phyloP scores from a whole-genome alignment of 305 asterid genomes.

The Andrographis paniculata region DNA sequence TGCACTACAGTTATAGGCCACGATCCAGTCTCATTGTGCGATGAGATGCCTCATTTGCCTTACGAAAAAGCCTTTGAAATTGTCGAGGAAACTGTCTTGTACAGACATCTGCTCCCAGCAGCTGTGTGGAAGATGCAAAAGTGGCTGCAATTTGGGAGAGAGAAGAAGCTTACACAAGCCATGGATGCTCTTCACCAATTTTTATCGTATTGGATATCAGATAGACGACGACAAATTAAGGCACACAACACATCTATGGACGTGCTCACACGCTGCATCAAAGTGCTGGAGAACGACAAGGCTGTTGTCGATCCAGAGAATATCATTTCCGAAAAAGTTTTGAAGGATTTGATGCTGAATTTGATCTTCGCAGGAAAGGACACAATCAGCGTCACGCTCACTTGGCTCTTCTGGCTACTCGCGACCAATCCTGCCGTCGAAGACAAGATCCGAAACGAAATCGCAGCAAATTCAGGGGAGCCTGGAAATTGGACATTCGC shows the following conservation, averaged over 20 bases:
- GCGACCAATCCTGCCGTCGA: constrained; percentile 18
- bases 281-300: not conserved
- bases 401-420: constrained; percentile 29
- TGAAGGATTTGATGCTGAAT: not conserved
- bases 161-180: constrained; percentile 18
- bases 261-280: not conserved
- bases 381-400: constrained; percentile 2
- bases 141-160: constrained; percentile 22
- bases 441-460: constrained; percentile 19
- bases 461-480: not conserved
- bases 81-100: not conserved
- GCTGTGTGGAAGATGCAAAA: constrained; percentile 18
- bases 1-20: not conserved
- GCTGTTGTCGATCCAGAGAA: not conserved
- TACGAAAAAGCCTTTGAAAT: not conserved
- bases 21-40: not conserved
- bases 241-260: too few relatives aligned
- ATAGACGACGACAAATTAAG: too few relatives aligned
- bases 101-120: not conserved
- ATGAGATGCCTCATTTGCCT: not conserved
- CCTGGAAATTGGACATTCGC: constrained; percentile 15
- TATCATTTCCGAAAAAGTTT: not conserved
- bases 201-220: constrained; percentile 9
- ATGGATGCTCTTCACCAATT: constrained; percentile 7
- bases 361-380: not conserved